A percentile compares a stretch with the other conserved stretches of the same genome.
phyloP scores from a whole-genome alignment of 176 grass and related monocot species.

The sorghum (Sorghum bicolor) region Sorghum_bicolor_NCBIv3 NC_012879.2:6606501-6607000 shows the following conservation, averaged over 20 bases:
- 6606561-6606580: conserved; percentile 41
- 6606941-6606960: too few relatives aligned
- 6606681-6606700: conserved; percentile 34
- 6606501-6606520: conserved; percentile 80
- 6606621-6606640: not conserved
- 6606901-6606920: not conserved
- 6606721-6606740: conserved; percentile 71
- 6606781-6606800: conserved; percentile 61
- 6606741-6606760: conserved; percentile 75
- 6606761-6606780: conserved; percentile 80
- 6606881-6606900: not conserved
- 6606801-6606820: conserved; percentile 58
- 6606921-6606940: not conserved
- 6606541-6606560: conserved; percentile 80
- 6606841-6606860: conserved; percentile 48
- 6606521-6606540: conserved; percentile 98
- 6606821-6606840: conserved; percentile 94
- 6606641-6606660: too few relatives aligned
- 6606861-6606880: not conserved
- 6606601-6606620: not conserved
- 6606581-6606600: too few relatives aligned
- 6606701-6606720: conserved; percentile 67
- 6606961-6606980: not conserved
- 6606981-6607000: not conserved
- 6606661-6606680: conserved; percentile 55